These are phyloP conservation scores for Arabidopsis suecica DNA, from an alignment of 345 rosid species.

Conservation along the genomic window DNA sequence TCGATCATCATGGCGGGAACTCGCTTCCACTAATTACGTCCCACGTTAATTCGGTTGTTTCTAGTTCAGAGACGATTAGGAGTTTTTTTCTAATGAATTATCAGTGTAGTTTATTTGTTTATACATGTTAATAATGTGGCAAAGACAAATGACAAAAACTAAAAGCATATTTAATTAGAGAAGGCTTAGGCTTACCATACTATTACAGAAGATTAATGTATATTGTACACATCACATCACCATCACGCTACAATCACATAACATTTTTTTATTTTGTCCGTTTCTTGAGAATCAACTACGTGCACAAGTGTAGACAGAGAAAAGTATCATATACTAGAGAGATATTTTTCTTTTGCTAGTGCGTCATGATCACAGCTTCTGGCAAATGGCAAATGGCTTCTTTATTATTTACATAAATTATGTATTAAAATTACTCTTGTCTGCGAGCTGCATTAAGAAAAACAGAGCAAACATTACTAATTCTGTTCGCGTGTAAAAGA, in stretches of 20 bases:
- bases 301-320: slow-evolving; percentile 36
- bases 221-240: slow-evolving; percentile 29
- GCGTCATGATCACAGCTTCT: slow-evolving; percentile 14
- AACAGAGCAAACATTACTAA: background rate
- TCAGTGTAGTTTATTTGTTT: too few species aligned
- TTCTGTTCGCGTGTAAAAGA: background rate
- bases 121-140: background rate
- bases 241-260: slow-evolving; percentile 11
- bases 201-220: slow-evolving; percentile 4
- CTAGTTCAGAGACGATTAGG: background rate
- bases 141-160: background rate
- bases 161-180: background rate
- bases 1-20: slow-evolving; percentile 33
- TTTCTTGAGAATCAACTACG: slow-evolving; percentile 7
- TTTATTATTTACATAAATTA: slow-evolving; percentile 28
- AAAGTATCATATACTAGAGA: slow-evolving; percentile 15
- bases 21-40: background rate
- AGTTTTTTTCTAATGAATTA: background rate
- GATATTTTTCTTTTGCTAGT: background rate
- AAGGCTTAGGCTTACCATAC: slow-evolving; percentile 14
- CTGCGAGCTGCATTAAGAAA: slow-evolving; percentile 9
- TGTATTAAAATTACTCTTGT: background rate
- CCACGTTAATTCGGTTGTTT: background rate
- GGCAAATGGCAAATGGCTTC: slow-evolving; percentile 17
- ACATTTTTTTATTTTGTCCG: background rate